Conservation (phyloP, 2,329 filamentous ascomycete species). For the Myotisia sp. region DNA sequence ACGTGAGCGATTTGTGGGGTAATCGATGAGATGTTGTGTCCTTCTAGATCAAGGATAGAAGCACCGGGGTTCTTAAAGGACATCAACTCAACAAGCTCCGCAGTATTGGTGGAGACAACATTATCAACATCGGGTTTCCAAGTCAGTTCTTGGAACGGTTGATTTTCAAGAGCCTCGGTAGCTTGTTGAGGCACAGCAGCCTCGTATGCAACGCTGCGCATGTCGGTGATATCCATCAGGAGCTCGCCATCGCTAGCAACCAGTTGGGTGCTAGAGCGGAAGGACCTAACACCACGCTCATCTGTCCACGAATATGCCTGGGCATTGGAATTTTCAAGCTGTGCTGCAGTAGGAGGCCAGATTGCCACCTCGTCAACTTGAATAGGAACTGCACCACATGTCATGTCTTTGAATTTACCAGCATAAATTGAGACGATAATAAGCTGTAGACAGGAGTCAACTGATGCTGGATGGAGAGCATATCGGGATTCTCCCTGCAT, state of each 20-base stretch:
- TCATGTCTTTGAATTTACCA: neutral
- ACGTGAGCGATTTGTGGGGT: too few relatives aligned
- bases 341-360: neutral
- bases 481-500: conserved; percentile 3
- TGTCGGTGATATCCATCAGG: conserved; percentile 1
- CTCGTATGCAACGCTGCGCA: conserved; percentile 2
- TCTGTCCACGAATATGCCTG: conserved; percentile 4
- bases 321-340: neutral
- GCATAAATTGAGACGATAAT: conserved; percentile 3
- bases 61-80: too few relatives aligned
- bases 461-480: conserved; percentile 13
- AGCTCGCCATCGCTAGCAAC: neutral
- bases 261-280: neutral
- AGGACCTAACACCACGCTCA: conserved; percentile 2
- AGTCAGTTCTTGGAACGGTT: conserved; percentile 3
- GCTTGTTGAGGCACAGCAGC: neutral
- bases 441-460: conserved; percentile 14
- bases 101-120: too few relatives aligned
- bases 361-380: conserved; percentile 5
- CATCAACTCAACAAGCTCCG: too few relatives aligned
- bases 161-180: neutral
- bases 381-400: neutral
- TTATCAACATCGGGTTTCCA: conserved; percentile 6
- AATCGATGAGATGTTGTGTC: too few relatives aligned
- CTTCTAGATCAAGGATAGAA: too few relatives aligned